Evolutionary conservation across 192 early-diverging fungal genomes (phyloP).

Genomic region (Coemansia sp.): DNA sequence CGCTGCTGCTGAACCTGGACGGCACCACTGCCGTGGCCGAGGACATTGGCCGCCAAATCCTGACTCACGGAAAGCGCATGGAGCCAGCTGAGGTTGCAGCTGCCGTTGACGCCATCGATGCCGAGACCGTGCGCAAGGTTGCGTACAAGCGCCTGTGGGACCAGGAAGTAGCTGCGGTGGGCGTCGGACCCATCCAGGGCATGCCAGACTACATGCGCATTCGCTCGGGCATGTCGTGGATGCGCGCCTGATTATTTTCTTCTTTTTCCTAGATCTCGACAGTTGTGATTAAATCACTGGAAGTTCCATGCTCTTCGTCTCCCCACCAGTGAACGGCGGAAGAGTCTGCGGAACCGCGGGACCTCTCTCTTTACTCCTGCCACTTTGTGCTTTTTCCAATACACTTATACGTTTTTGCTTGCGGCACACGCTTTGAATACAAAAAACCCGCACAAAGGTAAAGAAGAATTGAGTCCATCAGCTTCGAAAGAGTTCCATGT

Average conservation of each 20-base stretch:
- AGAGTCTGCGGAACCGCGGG: neutral
- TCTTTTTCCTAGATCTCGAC: slow-evolving; percentile 5
- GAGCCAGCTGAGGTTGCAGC: slow-evolving; percentile 87
- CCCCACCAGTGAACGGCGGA: neutral
- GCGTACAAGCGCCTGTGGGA: slow-evolving; percentile 88
- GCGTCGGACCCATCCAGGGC: slow-evolving; percentile 85
- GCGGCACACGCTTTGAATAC: neutral
- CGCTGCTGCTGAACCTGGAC: slow-evolving; percentile 85
- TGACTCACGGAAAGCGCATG: slow-evolving; percentile 88
- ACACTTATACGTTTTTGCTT: neutral
- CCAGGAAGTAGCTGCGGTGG: slow-evolving; percentile 78
- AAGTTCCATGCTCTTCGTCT: neutral
- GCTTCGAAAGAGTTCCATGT: slow-evolving; percentile 1
- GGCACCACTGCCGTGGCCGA: slow-evolving; percentile 94
- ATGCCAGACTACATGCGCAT: slow-evolving; percentile 89
- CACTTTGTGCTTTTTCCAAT: slow-evolving; percentile 3
- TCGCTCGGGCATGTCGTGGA: slow-evolving; percentile 82
- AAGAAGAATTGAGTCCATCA: neutral
- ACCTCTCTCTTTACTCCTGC: neutral
- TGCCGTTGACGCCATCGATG: slow-evolving; percentile 80
- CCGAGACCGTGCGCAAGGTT: slow-evolving; percentile 82
- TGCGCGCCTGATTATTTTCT: slow-evolving; percentile 60
- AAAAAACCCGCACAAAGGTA: neutral
- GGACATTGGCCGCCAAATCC: slow-evolving; percentile 96
- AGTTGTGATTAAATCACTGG: slow-evolving; percentile 4